These are phyloP conservation scores for Carex arenaria DNA, from an alignment of 202 grass and related monocot species.

Conservation along the genomic window DNA sequence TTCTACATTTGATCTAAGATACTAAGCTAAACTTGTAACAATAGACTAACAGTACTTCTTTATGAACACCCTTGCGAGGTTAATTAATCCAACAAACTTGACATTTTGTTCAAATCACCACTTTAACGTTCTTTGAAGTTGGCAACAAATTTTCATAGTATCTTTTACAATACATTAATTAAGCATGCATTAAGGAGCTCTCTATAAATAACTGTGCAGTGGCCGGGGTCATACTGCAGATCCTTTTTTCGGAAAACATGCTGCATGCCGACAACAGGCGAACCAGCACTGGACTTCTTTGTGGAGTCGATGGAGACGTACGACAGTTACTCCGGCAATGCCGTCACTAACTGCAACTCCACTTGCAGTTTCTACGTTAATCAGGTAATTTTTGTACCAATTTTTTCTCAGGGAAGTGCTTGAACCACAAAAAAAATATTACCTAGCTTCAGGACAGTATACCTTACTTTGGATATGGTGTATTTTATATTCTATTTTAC, in stretches of 20 bases:
- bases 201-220: conserved; percentile 8
- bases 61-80: not conserved
- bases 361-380: conserved; percentile 21
- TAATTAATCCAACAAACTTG: not conserved
- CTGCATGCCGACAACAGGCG: conserved; percentile 6
- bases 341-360: not conserved
- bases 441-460: not conserved
- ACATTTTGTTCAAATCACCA: not conserved
- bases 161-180: not conserved
- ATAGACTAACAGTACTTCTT: not conserved
- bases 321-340: conserved; percentile 8
- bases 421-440: not conserved
- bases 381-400: not conserved
- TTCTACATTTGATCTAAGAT: not conserved
- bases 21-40: not conserved
- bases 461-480: too few relatives aligned
- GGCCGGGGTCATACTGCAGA: conserved; percentile 24
- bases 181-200: not conserved
- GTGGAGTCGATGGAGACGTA: conserved; percentile 27
- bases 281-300: conserved; percentile 13
- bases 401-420: not conserved
- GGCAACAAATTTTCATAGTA: not conserved
- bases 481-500: too few relatives aligned
- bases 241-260: not conserved
- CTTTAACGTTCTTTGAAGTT: not conserved